Evolutionary conservation across 495 filamentous ascomycete species (phyloP).

Genomic region (Terfezia boudieri): DNA sequence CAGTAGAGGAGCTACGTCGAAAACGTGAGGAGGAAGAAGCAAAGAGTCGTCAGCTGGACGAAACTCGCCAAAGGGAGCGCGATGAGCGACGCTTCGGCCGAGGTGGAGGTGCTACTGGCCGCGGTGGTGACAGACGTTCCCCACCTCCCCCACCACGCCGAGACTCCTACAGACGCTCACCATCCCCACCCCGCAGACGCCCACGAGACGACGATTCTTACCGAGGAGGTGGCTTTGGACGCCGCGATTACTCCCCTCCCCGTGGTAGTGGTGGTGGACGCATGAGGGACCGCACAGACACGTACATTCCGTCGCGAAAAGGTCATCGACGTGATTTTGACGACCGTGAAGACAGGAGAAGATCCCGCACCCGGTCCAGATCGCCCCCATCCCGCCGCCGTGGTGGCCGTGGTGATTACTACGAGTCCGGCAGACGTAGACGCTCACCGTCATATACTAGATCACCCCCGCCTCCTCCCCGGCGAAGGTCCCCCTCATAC

Average conservation of each 20-base stretch:
- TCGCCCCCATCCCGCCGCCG: not conserved
- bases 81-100: slow-evolving; percentile 41
- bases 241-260: slow-evolving; percentile 6
- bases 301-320: slow-evolving; percentile 27
- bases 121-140: slow-evolving; percentile 11
- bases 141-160: slow-evolving; percentile 26
- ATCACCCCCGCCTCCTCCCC: not conserved
- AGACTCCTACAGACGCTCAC: slow-evolving; percentile 25
- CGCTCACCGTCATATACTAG: not conserved
- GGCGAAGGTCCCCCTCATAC: not conserved
- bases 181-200: slow-evolving; percentile 39
- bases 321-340: slow-evolving; percentile 21
- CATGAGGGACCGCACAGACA: slow-evolving; percentile 24
- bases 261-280: slow-evolving; percentile 24
- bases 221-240: slow-evolving; percentile 27
- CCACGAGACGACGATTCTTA: slow-evolving; percentile 21
- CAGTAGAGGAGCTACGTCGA: slow-evolving; percentile 36
- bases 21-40: slow-evolving; percentile 36
- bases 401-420: not conserved
- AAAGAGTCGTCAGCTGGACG: slow-evolving; percentile 38
- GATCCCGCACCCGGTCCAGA: not conserved
- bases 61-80: slow-evolving; percentile 50
- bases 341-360: slow-evolving; percentile 20
- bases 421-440: not conserved
- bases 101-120: slow-evolving; percentile 28